phyloP scores from a whole-genome alignment of 208 protist species.

The Wallacemonas rigidus region DNA sequence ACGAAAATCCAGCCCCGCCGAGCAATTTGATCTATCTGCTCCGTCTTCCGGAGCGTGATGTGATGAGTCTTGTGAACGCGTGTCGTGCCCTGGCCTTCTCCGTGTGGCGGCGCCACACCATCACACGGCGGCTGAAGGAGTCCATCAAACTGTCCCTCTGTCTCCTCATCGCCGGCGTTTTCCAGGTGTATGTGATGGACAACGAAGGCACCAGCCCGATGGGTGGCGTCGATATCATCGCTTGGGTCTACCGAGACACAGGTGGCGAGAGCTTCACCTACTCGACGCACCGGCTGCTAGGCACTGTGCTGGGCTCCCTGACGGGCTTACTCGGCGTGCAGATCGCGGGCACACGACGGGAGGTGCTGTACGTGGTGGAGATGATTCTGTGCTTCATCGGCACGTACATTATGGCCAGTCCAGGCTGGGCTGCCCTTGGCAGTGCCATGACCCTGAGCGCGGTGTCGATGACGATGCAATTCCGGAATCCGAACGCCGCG shows the following conservation, averaged over 20 bases:
- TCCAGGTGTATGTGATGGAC: slow-evolving; percentile 78
- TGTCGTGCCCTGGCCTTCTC: slow-evolving; percentile 38
- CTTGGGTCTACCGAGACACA: slow-evolving; percentile 77
- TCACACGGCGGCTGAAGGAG: slow-evolving; percentile 85
- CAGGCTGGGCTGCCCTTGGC: slow-evolving; percentile 62
- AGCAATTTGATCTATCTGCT: slow-evolving; percentile 65
- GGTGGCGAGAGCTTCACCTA: slow-evolving; percentile 87
- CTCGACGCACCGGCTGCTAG: slow-evolving; percentile 73
- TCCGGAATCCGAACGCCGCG: slow-evolving; percentile 41
- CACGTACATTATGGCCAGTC: slow-evolving; percentile 68
- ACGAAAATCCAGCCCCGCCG: slow-evolving; percentile 33
- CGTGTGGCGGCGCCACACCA: slow-evolving; percentile 47
- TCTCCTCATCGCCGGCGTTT: slow-evolving; percentile 68
- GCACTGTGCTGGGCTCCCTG: slow-evolving; percentile 81
- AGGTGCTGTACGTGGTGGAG: slow-evolving; percentile 62
- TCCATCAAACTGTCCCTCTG: slow-evolving; percentile 77
- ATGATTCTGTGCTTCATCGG: slow-evolving; percentile 74
- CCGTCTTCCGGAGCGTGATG: slow-evolving; percentile 51
- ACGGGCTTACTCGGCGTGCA: slow-evolving; percentile 68
- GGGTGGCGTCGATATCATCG: slow-evolving; percentile 78
- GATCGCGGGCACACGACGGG: slow-evolving; percentile 49
- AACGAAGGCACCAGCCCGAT: slow-evolving; percentile 60
- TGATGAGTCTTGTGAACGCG: slow-evolving; percentile 52
- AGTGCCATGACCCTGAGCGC: slow-evolving; percentile 79
- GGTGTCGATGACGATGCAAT: slow-evolving; percentile 84